Evolutionary conservation across 2,329 filamentous ascomycete genomes (phyloP), one percentile per base, ranked within the genome.

Genomic region (Ceratocystis variospora): DNA sequence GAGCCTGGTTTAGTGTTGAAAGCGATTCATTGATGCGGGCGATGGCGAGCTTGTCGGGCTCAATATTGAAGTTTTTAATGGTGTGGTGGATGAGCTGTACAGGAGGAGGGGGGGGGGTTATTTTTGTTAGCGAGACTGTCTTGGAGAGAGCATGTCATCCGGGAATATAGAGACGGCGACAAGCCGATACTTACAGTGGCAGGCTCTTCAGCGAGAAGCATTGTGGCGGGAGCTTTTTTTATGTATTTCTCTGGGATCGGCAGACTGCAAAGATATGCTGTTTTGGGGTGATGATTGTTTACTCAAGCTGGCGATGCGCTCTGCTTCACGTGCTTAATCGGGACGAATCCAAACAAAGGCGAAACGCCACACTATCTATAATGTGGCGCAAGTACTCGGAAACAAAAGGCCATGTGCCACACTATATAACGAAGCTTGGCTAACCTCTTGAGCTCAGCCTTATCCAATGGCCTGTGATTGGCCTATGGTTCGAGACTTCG

Each of bases 141-240:
- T 59, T 59, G 31, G 4, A 41, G 37, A 41, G 37, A 41, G 10
- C 37, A 41, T 41, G 37, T 41, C 37, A 41, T 41, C 37, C 15
- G 12, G 25, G n/a, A 33, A 22, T 46, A 41, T 25, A 5, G 41
- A 25, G 17, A 44, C 25, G 17, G 41, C n/a, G 33, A 28, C 25
- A 19, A 8, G 7, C 61, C 6, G 3, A n/a, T 17, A 61, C 83
- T 68, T 84, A 95, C 90, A 57, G 87, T 87, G 57, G 89, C 89
- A 70, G 92, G 93, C 75, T 94, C 89, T 79, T 96, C 92, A 77
- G 96, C 90, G 77, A 97, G 89, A 75, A 96, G 82, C 88, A 97
- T 96, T 70, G 77, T 90, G 78, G 68, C 10, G 17, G 28, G 1
- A 31, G 55, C 12, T 15, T 17, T 12, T 33, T 15, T 4, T 37